phyloP scores from a whole-genome alignment of 345 rosid genomes.

The Syzygium oleosum region DNA sequence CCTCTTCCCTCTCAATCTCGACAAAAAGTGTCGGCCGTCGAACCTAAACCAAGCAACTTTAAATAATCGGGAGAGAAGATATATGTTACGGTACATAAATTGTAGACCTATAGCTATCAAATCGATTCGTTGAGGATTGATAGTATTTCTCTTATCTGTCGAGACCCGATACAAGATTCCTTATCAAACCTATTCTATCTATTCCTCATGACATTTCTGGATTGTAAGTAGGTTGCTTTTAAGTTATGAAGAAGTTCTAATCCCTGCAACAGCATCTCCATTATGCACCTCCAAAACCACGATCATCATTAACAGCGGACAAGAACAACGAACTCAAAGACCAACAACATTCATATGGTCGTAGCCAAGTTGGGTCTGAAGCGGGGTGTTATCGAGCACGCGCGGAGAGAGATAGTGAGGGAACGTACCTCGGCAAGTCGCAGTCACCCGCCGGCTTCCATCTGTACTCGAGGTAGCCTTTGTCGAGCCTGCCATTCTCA shows the following conservation, averaged over 20 bases:
- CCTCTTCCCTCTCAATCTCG: conserved; percentile 25
- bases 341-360: neutral
- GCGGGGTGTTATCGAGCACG: neutral
- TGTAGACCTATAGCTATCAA: neutral
- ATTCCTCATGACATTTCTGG: too few species aligned
- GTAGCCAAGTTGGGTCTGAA: neutral
- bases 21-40: conserved; percentile 19
- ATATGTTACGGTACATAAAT: neutral
- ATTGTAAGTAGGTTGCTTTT: too few species aligned
- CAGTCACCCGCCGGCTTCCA: conserved; percentile 37
- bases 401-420: neutral
- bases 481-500: conserved; percentile 35
- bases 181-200: neutral
- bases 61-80: neutral
- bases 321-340: neutral
- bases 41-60: conserved; percentile 15
- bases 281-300: neutral
- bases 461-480: conserved; percentile 30
- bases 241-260: neutral
- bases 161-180: neutral
- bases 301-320: neutral
- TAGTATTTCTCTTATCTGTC: neutral
- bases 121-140: neutral
- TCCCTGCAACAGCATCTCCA: neutral
- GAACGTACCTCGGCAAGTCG: conserved; percentile 29